A percentile compares a stretch with the other conserved stretches of the same genome.
Evolutionary conservation across 352 stramenopile genomes (phyloP).

Genomic region (Thalassiosira hispida): DNA sequence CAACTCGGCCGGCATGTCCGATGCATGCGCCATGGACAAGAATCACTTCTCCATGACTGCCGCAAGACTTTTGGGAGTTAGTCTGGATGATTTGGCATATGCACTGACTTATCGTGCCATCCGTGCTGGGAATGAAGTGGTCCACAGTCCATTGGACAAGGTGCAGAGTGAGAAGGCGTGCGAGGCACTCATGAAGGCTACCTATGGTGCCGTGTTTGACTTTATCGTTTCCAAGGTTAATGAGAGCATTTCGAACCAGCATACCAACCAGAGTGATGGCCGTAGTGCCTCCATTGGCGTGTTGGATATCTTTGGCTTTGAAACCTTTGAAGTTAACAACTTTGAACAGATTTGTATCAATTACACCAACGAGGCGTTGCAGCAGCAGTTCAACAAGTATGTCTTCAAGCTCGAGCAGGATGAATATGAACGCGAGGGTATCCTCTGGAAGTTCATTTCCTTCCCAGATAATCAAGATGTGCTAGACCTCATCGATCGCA

Average conservation of each 20-base stretch:
- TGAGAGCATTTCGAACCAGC: constrained; percentile 60
- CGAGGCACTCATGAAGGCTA: constrained; percentile 93
- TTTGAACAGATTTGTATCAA: constrained; percentile 89
- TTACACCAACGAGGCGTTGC: constrained; percentile 89
- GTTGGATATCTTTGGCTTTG: constrained; percentile 99
- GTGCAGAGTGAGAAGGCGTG: constrained; percentile 84
- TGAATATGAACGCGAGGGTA: constrained; percentile 96
- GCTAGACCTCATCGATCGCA: constrained; percentile 94
- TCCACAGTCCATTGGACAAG: constrained; percentile 75
- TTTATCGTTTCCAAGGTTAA: constrained; percentile 94
- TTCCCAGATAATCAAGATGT: constrained; percentile 99
- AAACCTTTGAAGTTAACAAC: constrained; percentile 96
- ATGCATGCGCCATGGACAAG: constrained; percentile 87
- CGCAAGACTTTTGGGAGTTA: constrained; percentile 72
- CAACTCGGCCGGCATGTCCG: constrained; percentile 67
- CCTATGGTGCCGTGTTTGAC: constrained; percentile 95
- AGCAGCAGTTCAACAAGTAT: constrained; percentile 91
- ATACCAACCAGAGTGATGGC: constrained; percentile 13
- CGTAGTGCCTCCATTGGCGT: constrained; percentile 81
- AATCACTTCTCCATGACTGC: constrained; percentile 56
- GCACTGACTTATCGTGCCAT: constrained; percentile 72
- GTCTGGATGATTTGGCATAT: constrained; percentile 66
- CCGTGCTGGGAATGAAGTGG: constrained; percentile 66
- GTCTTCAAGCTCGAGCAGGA: constrained; percentile 98
- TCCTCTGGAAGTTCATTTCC: constrained; percentile 96